Base-by-base conservation (phyloP, 164 flowering plant genomes). In the Cinnamomum chago region DNA sequence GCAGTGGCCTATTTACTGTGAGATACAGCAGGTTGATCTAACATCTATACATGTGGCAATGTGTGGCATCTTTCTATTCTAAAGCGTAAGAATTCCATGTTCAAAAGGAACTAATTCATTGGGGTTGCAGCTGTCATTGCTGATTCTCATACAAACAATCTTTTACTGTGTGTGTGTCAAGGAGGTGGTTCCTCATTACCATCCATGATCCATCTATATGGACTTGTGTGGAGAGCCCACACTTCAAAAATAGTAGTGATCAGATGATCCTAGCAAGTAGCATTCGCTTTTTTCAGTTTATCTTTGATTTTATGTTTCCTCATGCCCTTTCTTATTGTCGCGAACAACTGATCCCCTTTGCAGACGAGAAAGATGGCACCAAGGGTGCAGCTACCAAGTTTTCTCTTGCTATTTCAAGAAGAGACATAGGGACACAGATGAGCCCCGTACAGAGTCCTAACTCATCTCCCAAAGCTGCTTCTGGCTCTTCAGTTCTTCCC, bases 401-500 rank as follows among this genome's bases (percentile, higher is more conserved):
- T 28, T 86, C 92, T 78, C 85, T 82, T 58, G 82, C 77, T 71
- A 89, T 87, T 77, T 91, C 97, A 71, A 88, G 94, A 80, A 88
- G 97, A 78, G 98, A 96, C 78, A 84, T 92, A 88, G 97, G 97
- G 35, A 96, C 98, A 5, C 99, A 96, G 76, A 96, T 96, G 99
- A 96, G 98, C 79, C 98, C 98, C 23, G 90, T 84, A 60, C 81
- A 86, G 25, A 90, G 95, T 83, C 67, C 78, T 15, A 77, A 73
- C 24, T 88, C 97, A 18, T 94, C 98, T 76, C 89, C 94, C 25
- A 73, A 82, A 73, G 76, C 76, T 69, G 81, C 83, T n/a, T 74
- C 85, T 70, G 81, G 76, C 40, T 68, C 89, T 6, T 78, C 87
- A 7, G 78, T 78, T 67, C 76, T 82, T 24, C 91, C 95, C 58